Base-by-base conservation (phyloP, 1,284 basidiomycete genomes). In the Cutaneotrichosporon cutaneum region DNA sequence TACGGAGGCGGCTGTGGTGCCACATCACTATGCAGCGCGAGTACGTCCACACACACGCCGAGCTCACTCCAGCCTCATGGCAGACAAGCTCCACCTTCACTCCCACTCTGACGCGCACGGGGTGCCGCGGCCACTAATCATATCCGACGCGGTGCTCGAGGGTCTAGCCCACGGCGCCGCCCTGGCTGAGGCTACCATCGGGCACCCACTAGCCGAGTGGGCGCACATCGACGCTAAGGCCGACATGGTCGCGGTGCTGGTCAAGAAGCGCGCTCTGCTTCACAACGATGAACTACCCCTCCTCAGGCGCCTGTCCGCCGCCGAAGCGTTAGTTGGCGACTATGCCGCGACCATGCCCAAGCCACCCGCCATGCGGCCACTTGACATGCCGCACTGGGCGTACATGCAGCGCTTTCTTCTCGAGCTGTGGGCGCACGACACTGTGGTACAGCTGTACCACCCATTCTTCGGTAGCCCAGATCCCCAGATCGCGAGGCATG, bases 181-280 rank as follows among this genome's bases (percentile, higher is more conserved):
- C 9, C n/a, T 45, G 21, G 6, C 18, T 22, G 18, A 21, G 7
- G 16, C 13, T 4, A 7, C 21, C 26, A 27, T 26, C 5, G 22
- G 22, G 11, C 32, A 48, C 24, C 18, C 13, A 13, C 36, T 27
- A 3, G 14, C 42, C 0, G 57, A 58, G n/a, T 58, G 57, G 57
- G 50, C 27, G n/a, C 51, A 58, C 50, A 18, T 58, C 27, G 57
- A 58, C 30, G 26, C 48, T 27, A 58, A 58, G 26, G 22, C 50
- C n/a, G 27, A 44, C 13, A 32, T 44, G 50, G 33, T 45, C 26
- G 13, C 10, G 18, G 8, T 44, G 13, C 27, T 58, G 11, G n/a
- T 32, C n/a, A 50, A 35, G 27, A 50, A 48, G 24, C 26, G 50
- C 11, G 36, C 4, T 8, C 10, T 58, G 6, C 21, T 58, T 26